Conservation (phyloP, 2,329 filamentous ascomycete species). For the Fusarium sp. region DNA sequence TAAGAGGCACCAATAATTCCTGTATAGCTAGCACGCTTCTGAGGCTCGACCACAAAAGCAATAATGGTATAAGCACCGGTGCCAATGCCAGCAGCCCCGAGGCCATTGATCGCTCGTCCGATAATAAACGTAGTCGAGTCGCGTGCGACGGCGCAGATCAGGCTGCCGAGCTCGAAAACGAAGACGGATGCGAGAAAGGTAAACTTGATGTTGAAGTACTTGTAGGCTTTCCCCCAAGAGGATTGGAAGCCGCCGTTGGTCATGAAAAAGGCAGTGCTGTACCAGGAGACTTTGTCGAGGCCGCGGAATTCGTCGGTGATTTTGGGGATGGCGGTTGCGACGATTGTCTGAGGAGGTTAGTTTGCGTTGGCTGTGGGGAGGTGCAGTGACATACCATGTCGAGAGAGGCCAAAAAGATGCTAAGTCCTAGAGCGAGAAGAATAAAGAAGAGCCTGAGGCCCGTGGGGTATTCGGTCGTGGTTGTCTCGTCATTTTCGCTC, state of each 20-base stretch:
- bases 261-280: conserved; percentile 66
- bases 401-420: conserved; percentile 60
- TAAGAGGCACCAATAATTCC: conserved; percentile 52
- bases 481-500: background rate
- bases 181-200: conserved; percentile 60
- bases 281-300: conserved; percentile 68
- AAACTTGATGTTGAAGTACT: conserved; percentile 63
- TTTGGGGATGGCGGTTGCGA: conserved; percentile 67
- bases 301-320: conserved; percentile 65
- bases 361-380: background rate
- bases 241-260: conserved; percentile 58
- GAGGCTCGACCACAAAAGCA: conserved; percentile 53
- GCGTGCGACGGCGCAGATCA: conserved; percentile 60
- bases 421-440: conserved; percentile 58
- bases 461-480: conserved; percentile 48
- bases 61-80: conserved; percentile 63
- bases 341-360: conserved; percentile 57
- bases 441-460: conserved; percentile 55
- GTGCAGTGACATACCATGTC: conserved; percentile 52
- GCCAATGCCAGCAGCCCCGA: conserved; percentile 61
- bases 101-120: conserved; percentile 61
- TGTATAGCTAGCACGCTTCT: conserved; percentile 49
- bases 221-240: conserved; percentile 58
- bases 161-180: conserved; percentile 65
- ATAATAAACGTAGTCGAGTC: conserved; percentile 60